phyloP scores from a whole-genome alignment of 257 asterid genomes.

The Petrea volubilis region DNA sequence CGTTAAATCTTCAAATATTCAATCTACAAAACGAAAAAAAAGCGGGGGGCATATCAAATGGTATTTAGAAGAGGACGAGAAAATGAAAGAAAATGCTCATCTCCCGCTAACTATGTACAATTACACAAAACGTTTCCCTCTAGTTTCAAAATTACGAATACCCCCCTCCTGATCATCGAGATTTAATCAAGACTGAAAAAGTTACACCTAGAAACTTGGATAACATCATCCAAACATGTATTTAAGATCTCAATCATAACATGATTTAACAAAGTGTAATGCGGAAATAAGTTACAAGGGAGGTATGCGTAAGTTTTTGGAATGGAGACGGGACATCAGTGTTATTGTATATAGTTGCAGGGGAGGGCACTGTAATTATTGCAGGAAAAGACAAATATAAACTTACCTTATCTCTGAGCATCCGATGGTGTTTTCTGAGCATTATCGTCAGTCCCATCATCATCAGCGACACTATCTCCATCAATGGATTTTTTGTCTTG shows the following conservation, averaged over 20 bases:
- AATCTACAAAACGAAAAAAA: conserved; percentile 13
- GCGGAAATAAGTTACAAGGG: no score
- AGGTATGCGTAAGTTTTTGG: no score
- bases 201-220: no score
- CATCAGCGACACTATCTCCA: conserved; percentile 32
- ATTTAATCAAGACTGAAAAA: no score
- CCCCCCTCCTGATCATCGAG: no score
- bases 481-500: conserved; percentile 25
- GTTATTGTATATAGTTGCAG: no score
- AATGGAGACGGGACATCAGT: not conserved
- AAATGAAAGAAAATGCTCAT: not conserved
- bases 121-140: no score
- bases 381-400: not conserved
- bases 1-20: conserved; percentile 7
- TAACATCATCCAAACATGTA: no score
- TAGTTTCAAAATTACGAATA: no score
- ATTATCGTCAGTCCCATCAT: conserved; percentile 42
- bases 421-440: conserved; percentile 43
- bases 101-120: not conserved
- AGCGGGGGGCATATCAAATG: not conserved
- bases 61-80: not conserved
- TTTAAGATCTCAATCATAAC: no score
- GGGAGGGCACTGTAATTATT: no score
- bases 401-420: conserved; percentile 36
- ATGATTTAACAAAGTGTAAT: no score